phyloP scores from a whole-genome alignment of 2,329 filamentous ascomycete species.

The Akanthomyces muscarius region DNA sequence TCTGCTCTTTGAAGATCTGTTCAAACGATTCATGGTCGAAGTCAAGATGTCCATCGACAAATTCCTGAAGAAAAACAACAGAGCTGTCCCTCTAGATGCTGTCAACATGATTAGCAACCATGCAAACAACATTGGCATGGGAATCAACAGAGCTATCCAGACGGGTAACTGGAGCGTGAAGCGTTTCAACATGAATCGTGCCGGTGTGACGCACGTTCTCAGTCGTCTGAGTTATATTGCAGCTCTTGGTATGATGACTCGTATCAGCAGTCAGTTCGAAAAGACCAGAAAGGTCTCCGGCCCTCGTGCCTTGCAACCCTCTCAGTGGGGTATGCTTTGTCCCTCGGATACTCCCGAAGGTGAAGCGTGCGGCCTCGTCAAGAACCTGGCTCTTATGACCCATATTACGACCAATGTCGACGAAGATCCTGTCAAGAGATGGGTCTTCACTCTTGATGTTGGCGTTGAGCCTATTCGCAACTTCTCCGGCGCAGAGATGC shows the following conservation, averaged over 20 bases:
- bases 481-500: constrained; percentile 76
- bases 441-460: constrained; percentile 82
- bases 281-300: constrained; percentile 97
- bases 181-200: constrained; percentile 97
- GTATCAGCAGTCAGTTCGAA: constrained; percentile 97
- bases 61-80: constrained; percentile 87
- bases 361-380: constrained; percentile 95
- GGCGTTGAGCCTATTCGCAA: constrained; percentile 73
- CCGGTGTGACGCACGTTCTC: constrained; percentile 92
- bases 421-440: constrained; percentile 80
- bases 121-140: constrained; percentile 81
- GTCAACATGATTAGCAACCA: constrained; percentile 79
- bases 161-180: constrained; percentile 98
- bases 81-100: constrained; percentile 84
- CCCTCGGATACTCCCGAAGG: constrained; percentile 97
- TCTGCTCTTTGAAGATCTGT: constrained; percentile 92
- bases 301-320: constrained; percentile 91
- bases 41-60: constrained; percentile 95
- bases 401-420: constrained; percentile 97
- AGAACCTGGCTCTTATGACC: constrained; percentile 97
- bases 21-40: constrained; percentile 89
- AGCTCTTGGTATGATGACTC: constrained; percentile 98
- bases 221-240: constrained; percentile 95
- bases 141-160: constrained; percentile 93
- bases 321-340: constrained; percentile 97